Conservation (phyloP, 139 green algal species). For the Volvox africanus region DNA sequence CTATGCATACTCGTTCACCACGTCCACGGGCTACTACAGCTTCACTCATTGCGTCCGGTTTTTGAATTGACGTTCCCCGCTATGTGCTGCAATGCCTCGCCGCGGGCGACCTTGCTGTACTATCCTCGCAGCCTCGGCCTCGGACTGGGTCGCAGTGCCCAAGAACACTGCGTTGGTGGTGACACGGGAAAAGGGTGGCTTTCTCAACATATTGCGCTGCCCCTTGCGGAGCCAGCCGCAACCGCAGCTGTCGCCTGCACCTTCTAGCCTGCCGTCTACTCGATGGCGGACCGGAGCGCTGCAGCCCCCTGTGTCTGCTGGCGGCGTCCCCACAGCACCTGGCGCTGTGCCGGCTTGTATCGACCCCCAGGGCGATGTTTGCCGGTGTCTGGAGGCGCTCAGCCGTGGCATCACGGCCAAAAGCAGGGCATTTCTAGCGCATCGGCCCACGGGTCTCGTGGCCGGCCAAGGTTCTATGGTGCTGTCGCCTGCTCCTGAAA, state of each 20-base stretch:
- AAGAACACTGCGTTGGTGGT: slow-evolving; percentile 88
- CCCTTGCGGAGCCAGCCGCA: slow-evolving; percentile 44
- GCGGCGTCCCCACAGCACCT: not conserved
- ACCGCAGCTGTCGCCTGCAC: not conserved
- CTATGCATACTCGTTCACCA: no score
- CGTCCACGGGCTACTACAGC: no score
- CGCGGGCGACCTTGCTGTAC: not conserved
- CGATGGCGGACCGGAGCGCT: not conserved
- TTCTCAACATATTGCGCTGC: slow-evolving; percentile 83
- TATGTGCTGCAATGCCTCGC: no score
- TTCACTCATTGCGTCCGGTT: no score
- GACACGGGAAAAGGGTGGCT: slow-evolving; percentile 82
- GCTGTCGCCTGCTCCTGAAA: not conserved
- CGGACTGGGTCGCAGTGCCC: slow-evolving; percentile 92
- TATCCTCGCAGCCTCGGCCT: slow-evolving; percentile 56
- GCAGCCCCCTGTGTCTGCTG: not conserved
- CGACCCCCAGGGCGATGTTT: slow-evolving; percentile 53
- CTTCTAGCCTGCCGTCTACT: no score
- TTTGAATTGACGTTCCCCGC: no score
- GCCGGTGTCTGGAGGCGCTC: slow-evolving; percentile 78
- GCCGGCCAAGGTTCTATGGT: not conserved
- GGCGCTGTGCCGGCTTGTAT: not conserved
- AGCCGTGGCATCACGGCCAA: slow-evolving; percentile 63
- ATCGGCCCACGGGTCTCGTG: not conserved
- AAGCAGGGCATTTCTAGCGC: slow-evolving; percentile 57